Evolutionary conservation across 345 rosid genomes (phyloP).

Genomic region (Melaleuca alternifolia): DNA sequence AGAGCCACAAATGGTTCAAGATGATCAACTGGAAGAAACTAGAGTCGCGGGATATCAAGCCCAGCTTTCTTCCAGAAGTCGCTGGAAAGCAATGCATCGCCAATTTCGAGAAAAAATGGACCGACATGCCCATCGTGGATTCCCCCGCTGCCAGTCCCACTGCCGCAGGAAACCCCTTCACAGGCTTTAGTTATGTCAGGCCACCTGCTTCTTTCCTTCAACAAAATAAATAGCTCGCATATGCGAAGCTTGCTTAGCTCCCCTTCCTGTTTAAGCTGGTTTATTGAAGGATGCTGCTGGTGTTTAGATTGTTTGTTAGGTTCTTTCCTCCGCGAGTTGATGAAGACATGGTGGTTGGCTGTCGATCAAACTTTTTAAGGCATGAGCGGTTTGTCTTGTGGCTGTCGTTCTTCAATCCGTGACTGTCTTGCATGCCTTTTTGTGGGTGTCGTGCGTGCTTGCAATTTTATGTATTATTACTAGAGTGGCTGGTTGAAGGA

Average conservation of each 20-base stretch:
- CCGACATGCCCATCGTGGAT: slow-evolving; percentile 68
- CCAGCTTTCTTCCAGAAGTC: slow-evolving; percentile 80
- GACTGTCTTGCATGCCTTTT: neutral
- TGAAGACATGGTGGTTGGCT: neutral
- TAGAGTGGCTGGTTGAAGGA: neutral
- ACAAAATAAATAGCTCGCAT: neutral
- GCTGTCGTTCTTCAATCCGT: neutral
- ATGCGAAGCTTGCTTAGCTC: neutral
- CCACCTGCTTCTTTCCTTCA: slow-evolving; percentile 37
- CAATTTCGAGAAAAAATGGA: slow-evolving; percentile 81
- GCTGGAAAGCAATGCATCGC: slow-evolving; percentile 76
- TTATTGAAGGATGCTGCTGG: neutral
- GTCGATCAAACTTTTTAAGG: neutral
- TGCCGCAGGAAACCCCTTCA: slow-evolving; percentile 50
- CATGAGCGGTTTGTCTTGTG: neutral
- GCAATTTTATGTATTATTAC: neutral
- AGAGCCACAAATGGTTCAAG: slow-evolving; percentile 83
- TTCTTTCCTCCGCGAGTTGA: neutral
- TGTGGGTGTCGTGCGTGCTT: neutral
- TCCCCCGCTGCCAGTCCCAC: slow-evolving; percentile 82
- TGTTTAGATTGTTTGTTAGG: neutral
- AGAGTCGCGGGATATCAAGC: slow-evolving; percentile 65
- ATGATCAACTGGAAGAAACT: slow-evolving; percentile 78
- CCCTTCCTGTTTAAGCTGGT: neutral
- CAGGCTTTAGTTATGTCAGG: slow-evolving; percentile 59